Evolutionary conservation across 2,329 filamentous ascomycete genomes (phyloP), one percentile per base, ranked within the genome.

Genomic region (Chaetomiaceae sp.): DNA sequence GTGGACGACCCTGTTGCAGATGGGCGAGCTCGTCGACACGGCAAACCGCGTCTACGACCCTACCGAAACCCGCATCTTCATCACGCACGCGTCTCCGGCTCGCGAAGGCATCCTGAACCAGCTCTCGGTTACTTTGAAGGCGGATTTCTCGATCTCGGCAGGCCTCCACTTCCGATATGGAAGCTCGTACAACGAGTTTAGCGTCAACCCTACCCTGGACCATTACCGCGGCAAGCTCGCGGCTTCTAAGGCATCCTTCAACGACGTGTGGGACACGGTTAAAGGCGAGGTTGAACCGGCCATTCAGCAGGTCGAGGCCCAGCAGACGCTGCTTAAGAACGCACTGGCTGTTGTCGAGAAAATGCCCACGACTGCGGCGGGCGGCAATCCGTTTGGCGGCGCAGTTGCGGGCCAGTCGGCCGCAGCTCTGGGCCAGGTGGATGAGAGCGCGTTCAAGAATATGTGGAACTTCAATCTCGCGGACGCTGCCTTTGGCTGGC

Each of bases 381-480:
- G 94, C 51, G 94, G 94, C 20, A 97, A 97, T 69, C 94, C 94
- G 5, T 99, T 99, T 66, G 94, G 94, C 40, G 92, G 92, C 13
- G 89, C 89, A 27, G 82, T 85, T 48, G 82, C 84, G 45, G 87
- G 86, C 34, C 58, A 61, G 53, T 60, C 61, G 11, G 84, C 84
- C 46, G 75, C 80, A 48, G 80, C 82, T 53, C 85, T 89, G 46
- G 94, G 94, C 29, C 89, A 95, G 66, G 90, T 99, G 16, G 94
- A 99, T 59, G 94, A 99, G 76, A 96, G 91, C 65, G 94, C 94
- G 1, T 99, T 99, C 81, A 99, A 99, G 78, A 99, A 99, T 70
- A 97, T 97, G 94, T 99, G 94, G 94, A 99, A 99, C 72, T 99
- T 99, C 75, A 97, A 97, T 71, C 73, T 99, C 61, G 94, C 94